These are phyloP conservation scores for Fragilaria radians DNA, from an alignment of 108 stramenopile genomes.

Conservation along the genomic window DNA sequence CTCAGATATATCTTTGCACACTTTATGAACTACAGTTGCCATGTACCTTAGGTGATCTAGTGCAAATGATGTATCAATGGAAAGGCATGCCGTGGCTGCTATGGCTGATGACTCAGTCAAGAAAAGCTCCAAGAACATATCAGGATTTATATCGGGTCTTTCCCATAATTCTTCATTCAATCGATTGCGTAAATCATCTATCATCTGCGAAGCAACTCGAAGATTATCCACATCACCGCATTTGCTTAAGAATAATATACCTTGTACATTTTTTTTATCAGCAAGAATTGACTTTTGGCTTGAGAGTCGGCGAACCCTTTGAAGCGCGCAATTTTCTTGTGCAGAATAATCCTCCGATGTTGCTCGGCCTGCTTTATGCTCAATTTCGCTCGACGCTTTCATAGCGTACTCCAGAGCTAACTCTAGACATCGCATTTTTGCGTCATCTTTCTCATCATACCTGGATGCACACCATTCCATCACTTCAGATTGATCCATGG, in stretches of 20 bases:
- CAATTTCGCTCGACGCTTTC: slow-evolving; percentile 59
- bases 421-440: slow-evolving; percentile 62
- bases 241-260: slow-evolving; percentile 28
- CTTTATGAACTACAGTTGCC: slow-evolving; percentile 46
- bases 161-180: slow-evolving; percentile 24
- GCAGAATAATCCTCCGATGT: slow-evolving; percentile 3
- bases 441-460: slow-evolving; percentile 38
- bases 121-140: slow-evolving; percentile 55
- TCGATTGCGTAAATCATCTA: slow-evolving; percentile 16
- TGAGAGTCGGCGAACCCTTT: slow-evolving; percentile 51
- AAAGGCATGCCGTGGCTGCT: slow-evolving; percentile 46
- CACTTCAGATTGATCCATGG: slow-evolving; percentile 54
- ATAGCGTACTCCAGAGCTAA: slow-evolving; percentile 56
- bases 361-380: slow-evolving; percentile 7
- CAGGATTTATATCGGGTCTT: slow-evolving; percentile 31
- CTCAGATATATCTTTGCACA: slow-evolving; percentile 49
- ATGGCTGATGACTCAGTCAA: slow-evolving; percentile 53
- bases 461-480: slow-evolving; percentile 71
- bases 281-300: slow-evolving; percentile 52
- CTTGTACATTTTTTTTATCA: slow-evolving; percentile 51
- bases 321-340: slow-evolving; percentile 36
- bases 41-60: slow-evolving; percentile 54
- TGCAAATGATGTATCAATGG: slow-evolving; percentile 30
- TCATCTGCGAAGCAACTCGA: slow-evolving; percentile 5
- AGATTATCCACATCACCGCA: slow-evolving; percentile 7